Evolutionary conservation across 108 stramenopile species (phyloP), one percentile per base, ranked within the genome.

Genomic region (Nitzschia putrida): DNA sequence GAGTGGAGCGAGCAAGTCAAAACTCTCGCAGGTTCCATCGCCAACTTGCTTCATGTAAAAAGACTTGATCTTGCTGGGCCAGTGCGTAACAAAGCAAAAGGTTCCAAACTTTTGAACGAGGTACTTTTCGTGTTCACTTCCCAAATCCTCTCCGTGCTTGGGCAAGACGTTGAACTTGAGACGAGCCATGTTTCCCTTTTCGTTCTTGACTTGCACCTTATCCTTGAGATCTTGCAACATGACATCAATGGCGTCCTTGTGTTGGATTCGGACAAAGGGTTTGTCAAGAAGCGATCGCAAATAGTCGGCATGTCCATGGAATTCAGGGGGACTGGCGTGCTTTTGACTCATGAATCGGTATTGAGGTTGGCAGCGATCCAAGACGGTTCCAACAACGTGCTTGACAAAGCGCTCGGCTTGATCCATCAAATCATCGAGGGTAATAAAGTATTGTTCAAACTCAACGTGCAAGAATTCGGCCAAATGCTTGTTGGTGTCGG

Each of bases 401-500:
- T 95, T 95, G 56, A 97, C 83, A 77, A 88, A 97, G 44, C 95
- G 94, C 74, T 97, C 95, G 20, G 93, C 83, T 68, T 96, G 90
- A 61, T 77, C 81, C 57, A 97, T 78, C 69, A 96, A 85, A 9
- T 79, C 80, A 68, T 87, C 74, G 26, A 97, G 59, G 12, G 85
- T 81, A 0, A 92, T 87, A 64, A 97, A 97, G 51, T 87, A 81
- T 34, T 89, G 83, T 82, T 97, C 96, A 45, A 94, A 95, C 75
- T 97, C 96, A 45, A 97, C 93, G 80, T 96, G 95, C 66, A 92
- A 79, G 73, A 97, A 97, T 74, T 97, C 96, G 10, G 96, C 94
- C 42, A 97, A 76, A 77, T 97, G 96, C 52, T 94, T 85, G 56
- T 91, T 85, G 57, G 96, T 97, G 79, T 97, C 92, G 38, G 88